These are phyloP conservation scores for Pseudocercospora cruenta DNA, from an alignment of 2,329 filamentous ascomycete genomes.

Conservation along the genomic window DNA sequence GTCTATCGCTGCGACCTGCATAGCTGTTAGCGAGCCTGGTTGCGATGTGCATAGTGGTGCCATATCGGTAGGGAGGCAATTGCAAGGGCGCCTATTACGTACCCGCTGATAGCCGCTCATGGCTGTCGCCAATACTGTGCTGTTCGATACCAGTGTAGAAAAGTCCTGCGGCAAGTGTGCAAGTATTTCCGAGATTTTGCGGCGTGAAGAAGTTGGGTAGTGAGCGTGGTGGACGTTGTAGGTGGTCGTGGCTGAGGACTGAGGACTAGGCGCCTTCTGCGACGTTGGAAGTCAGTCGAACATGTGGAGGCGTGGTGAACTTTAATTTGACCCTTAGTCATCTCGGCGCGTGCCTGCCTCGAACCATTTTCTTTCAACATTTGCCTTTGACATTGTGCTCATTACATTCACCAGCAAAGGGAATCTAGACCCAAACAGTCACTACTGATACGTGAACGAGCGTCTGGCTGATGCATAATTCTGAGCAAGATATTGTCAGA, in stretches of 20 bases:
- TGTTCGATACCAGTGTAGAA: neutral
- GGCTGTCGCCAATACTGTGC: slow-evolving; percentile 26
- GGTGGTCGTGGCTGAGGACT: neutral
- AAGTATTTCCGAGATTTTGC: neutral
- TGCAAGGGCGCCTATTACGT: slow-evolving; percentile 34
- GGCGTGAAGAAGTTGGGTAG: neutral
- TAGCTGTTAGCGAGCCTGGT: neutral
- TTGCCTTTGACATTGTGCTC: neutral
- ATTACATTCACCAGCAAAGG: neutral
- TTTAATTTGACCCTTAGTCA: neutral
- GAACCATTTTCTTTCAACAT: neutral
- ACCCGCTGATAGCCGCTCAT: slow-evolving; percentile 57
- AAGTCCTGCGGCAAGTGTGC: neutral
- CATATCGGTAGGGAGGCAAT: slow-evolving; percentile 18
- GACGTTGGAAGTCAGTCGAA: neutral
- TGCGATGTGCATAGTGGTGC: slow-evolving; percentile 6
- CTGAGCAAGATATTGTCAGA: slow-evolving; percentile 15
- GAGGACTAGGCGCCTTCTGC: neutral
- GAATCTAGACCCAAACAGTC: neutral
- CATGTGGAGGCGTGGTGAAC: slow-evolving; percentile 1
- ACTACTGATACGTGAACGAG: neutral
- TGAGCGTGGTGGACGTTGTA: neutral
- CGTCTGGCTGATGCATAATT: slow-evolving; percentile 11
- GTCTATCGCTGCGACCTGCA: slow-evolving; percentile 46
- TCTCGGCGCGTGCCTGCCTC: neutral